Percentiles rank a stretch among this genome's conserved stretches.
Evolutionary conservation across 306 rosid species (phyloP).

Genomic region (Fagus sylvatica): DNA sequence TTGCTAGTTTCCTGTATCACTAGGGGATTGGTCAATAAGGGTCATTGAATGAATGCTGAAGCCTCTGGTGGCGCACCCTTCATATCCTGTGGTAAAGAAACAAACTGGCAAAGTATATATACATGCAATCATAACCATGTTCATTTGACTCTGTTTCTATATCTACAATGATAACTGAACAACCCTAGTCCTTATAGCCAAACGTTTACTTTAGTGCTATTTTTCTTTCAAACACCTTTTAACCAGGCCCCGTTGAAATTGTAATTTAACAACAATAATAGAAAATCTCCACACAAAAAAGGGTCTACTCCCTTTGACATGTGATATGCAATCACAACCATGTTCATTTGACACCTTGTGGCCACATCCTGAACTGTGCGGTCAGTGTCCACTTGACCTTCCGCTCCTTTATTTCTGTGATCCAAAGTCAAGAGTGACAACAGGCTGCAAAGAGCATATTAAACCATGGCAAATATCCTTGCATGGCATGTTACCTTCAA

Average conservation of each 20-base stretch:
- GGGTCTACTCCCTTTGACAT: not conserved
- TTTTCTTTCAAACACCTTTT: not conserved
- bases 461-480: not conserved
- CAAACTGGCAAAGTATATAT: not conserved
- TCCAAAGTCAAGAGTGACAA: not conserved
- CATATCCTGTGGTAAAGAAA: not conserved
- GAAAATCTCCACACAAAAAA: not conserved
- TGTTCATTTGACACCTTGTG: not conserved
- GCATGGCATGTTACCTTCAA: not conserved
- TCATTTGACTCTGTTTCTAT: not conserved
- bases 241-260: not conserved
- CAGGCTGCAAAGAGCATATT: not conserved
- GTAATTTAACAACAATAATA: not conserved
- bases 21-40: no score
- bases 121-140: no score
- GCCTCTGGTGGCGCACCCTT: not conserved
- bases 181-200: not conserved
- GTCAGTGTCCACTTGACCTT: not conserved
- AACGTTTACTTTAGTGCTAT: not conserved
- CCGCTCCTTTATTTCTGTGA: not conserved
- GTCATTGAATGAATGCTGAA: not conserved
- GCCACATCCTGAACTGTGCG: not conserved
- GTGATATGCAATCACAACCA: not conserved
- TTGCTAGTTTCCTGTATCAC: no score
- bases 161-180: not conserved